phyloP scores from a whole-genome alignment of 805 yeast genomes.

The Cyberlindnera xishuangbannaensis region DNA sequence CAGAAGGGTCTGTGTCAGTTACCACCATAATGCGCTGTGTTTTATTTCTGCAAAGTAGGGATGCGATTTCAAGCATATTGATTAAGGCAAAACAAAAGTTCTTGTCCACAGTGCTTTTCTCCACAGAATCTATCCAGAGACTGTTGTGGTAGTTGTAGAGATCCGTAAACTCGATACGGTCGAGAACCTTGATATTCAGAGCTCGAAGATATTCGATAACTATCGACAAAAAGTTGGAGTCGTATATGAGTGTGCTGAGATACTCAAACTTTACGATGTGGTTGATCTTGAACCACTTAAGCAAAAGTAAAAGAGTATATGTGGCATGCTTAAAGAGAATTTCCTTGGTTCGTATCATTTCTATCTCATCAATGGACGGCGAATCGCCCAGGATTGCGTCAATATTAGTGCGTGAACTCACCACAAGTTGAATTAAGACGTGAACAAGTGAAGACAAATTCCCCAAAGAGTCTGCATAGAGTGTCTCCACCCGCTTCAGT shows the following conservation, averaged over 20 bases:
- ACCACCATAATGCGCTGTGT: conserved; percentile 68
- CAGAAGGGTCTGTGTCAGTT: conserved; percentile 59
- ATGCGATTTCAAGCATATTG: conserved; percentile 49
- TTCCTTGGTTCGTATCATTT: conserved; percentile 50
- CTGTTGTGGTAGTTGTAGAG: conserved; percentile 4
- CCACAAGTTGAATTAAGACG: conserved; percentile 60
- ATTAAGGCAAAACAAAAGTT: conserved; percentile 42
- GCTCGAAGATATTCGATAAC: conserved; percentile 16
- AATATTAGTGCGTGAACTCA: conserved; percentile 20
- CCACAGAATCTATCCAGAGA: conserved; percentile 8
- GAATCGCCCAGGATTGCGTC: conserved; percentile 21
- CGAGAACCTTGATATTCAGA: conserved; percentile 21
- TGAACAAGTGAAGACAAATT: conserved; percentile 57
- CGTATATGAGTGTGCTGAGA: conserved; percentile 65
- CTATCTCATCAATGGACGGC: conserved; percentile 1
- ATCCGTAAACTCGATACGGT: conserved; percentile 26
- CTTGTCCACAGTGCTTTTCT: conserved; percentile 6
- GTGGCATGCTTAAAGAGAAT: conserved; percentile 53
- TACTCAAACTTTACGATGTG: conserved; percentile 80
- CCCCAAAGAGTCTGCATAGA: conserved; percentile 49
- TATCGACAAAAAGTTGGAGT: conserved; percentile 46
- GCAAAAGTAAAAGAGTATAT: conserved; percentile 44
- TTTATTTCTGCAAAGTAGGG: conserved; percentile 57
- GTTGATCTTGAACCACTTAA: conserved; percentile 73
- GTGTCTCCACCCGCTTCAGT: conserved; percentile 51